Evolutionary conservation across 768 basidiomycete genomes (phyloP).

Genomic region (Leccinum aurantiacum): DNA sequence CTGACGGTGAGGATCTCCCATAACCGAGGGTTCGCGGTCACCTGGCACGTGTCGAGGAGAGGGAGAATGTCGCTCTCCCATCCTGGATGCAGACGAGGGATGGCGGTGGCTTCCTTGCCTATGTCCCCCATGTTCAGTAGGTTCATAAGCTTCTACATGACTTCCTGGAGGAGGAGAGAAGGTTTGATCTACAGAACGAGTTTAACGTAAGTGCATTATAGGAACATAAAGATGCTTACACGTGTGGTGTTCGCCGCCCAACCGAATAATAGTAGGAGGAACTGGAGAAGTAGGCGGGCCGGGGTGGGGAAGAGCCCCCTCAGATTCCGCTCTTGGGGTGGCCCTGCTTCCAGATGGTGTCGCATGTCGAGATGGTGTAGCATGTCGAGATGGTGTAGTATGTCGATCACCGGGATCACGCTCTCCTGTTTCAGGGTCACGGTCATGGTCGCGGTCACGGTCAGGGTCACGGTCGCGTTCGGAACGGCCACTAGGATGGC

Average conservation of each 20-base stretch:
- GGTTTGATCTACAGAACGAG: constrained; percentile 16
- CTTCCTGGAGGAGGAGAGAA: constrained; percentile 12
- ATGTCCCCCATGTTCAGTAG: constrained; percentile 4
- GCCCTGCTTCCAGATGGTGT: constrained; percentile 3
- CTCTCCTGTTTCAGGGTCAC: constrained; percentile 8
- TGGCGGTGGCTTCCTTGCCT: not conserved
- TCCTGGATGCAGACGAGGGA: not conserved
- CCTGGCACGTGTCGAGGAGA: not conserved
- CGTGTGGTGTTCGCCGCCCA: constrained; percentile 19
- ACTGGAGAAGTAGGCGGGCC: constrained; percentile 21
- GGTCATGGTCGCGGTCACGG: too few relatives aligned
- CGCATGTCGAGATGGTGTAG: too few relatives aligned
- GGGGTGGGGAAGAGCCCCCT: constrained; percentile 2
- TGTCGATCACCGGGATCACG: constrained; percentile 18
- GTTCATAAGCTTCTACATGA: constrained; percentile 1
- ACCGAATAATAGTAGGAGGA: constrained; percentile 32
- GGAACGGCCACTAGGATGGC: constrained; percentile 20
- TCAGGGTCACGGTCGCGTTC: not conserved
- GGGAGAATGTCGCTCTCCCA: not conserved
- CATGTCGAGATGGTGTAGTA: not conserved
- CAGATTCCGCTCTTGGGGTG: constrained; percentile 11
- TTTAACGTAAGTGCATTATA: constrained; percentile 4
- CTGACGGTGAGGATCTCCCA: not conserved
- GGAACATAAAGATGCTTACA: constrained; percentile 15
- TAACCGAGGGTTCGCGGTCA: not conserved